A percentile compares a stretch with the other conserved stretches of the same genome.
These are phyloP conservation scores for Tetracladium setigerum DNA, from an alignment of 495 filamentous ascomycete genomes.

Conservation along the genomic window DNA sequence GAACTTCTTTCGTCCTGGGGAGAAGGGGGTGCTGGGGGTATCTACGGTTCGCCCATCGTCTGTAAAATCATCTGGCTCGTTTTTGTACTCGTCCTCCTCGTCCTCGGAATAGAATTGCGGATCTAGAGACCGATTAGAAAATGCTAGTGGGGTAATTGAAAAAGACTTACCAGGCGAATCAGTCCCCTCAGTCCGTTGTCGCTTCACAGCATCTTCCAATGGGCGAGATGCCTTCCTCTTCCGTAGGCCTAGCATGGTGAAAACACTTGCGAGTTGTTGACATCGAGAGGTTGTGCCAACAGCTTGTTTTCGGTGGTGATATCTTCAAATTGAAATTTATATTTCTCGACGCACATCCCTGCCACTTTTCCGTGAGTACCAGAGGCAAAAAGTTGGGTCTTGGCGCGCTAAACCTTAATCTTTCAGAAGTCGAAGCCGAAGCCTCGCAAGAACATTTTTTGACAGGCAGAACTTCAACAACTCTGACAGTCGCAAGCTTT, in stretches of 20 bases:
- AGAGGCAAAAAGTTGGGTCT: too few species aligned
- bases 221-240: slow-evolving; percentile 13
- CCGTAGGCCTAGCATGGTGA: slow-evolving; percentile 7
- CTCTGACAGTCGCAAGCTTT: too few species aligned
- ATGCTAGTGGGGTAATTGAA: background rate
- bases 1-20: slow-evolving; percentile 46
- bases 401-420: too few species aligned
- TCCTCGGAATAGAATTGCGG: slow-evolving; percentile 9
- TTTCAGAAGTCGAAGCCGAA: too few species aligned
- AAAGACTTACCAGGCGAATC: slow-evolving; percentile 1
- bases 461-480: too few species aligned
- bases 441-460: too few species aligned
- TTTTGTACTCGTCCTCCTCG: slow-evolving; percentile 11
- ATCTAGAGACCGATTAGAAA: background rate
- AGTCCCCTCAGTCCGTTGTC: slow-evolving; percentile 4
- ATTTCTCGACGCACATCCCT: too few species aligned
- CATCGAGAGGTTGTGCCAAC: background rate
- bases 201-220: slow-evolving; percentile 6
- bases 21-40: slow-evolving; percentile 44
- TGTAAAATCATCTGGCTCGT: slow-evolving; percentile 33
- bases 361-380: too few species aligned
- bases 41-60: slow-evolving; percentile 33
- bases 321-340: too few species aligned
- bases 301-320: too few species aligned
- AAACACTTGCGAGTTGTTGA: background rate